Conservation (phyloP, 176 grass and related monocot species). For the Ananas comosus region DNA sequence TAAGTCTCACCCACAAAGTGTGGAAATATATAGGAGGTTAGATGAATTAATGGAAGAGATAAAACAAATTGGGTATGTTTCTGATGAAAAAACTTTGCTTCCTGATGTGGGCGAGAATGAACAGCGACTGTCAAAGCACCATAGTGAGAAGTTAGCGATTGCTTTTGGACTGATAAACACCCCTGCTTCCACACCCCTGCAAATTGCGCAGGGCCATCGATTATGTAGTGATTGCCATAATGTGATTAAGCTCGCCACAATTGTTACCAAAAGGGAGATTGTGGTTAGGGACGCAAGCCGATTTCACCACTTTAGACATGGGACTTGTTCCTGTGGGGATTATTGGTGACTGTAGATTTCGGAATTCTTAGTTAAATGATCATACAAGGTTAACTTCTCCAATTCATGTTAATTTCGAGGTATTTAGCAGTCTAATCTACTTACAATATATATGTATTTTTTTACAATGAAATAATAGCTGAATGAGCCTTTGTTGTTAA, state of each 20-base stretch:
- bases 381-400: no score
- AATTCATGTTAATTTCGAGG: no score
- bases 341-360: constrained; percentile 58
- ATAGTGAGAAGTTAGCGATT: constrained; percentile 74
- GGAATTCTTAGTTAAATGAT: background rate
- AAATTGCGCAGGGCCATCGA: constrained; percentile 56
- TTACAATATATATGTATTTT: no score
- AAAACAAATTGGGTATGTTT: constrained; percentile 40
- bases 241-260: constrained; percentile 45
- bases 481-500: no score
- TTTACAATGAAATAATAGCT: no score
- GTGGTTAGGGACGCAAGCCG: constrained; percentile 68
- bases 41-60: constrained; percentile 46
- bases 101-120: constrained; percentile 48
- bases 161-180: constrained; percentile 77
- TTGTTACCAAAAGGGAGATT: constrained; percentile 56
- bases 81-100: constrained; percentile 46
- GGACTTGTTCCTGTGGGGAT: constrained; percentile 74
- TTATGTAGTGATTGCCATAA: constrained; percentile 66
- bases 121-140: constrained; percentile 30
- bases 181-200: constrained; percentile 33
- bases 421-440: no score
- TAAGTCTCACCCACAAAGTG: constrained; percentile 36
- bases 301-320: constrained; percentile 80
- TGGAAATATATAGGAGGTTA: constrained; percentile 56